Percentiles rank a stretch among this genome's conserved stretches.
Conservation (phyloP, 305 asterid species). For the Striga hermonthica region DNA sequence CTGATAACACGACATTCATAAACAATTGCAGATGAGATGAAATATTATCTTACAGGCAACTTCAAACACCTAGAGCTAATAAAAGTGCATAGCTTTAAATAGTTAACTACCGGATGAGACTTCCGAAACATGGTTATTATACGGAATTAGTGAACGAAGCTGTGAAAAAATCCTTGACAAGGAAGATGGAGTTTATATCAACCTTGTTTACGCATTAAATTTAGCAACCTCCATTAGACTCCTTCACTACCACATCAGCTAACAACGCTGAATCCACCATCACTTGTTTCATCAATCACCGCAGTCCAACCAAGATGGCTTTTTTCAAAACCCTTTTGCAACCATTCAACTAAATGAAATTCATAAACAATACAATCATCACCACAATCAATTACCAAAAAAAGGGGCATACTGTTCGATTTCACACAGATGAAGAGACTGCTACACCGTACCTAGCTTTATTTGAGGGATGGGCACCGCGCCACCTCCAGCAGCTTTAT, state of each 20-base stretch:
- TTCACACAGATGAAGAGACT: neutral
- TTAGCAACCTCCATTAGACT: too few relatives aligned
- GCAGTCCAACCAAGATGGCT: neutral
- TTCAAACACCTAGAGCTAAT: neutral
- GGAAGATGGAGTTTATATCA: too few relatives aligned
- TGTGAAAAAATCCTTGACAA: too few relatives aligned
- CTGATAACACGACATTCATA: neutral
- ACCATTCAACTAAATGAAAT: neutral
- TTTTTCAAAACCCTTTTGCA: constrained; percentile 7
- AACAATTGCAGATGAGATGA: constrained; percentile 10
- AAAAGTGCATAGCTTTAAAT: neutral
- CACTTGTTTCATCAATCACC: neutral
- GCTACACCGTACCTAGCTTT: constrained; percentile 47
- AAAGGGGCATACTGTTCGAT: neutral
- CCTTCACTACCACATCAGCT: too few relatives aligned
- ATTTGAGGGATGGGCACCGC: constrained; percentile 68
- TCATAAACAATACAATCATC: neutral
- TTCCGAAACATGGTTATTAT: too few relatives aligned
- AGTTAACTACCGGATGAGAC: neutral
- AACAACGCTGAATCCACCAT: neutral
- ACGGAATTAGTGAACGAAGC: too few relatives aligned
- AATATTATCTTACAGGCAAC: neutral
- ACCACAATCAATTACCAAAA: neutral
- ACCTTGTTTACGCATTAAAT: too few relatives aligned
- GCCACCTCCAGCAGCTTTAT: constrained; percentile 68